Evolutionary conservation across 371 early-diverging fungal species (phyloP).

Genomic region (Gilbertella persicaria): DNA sequence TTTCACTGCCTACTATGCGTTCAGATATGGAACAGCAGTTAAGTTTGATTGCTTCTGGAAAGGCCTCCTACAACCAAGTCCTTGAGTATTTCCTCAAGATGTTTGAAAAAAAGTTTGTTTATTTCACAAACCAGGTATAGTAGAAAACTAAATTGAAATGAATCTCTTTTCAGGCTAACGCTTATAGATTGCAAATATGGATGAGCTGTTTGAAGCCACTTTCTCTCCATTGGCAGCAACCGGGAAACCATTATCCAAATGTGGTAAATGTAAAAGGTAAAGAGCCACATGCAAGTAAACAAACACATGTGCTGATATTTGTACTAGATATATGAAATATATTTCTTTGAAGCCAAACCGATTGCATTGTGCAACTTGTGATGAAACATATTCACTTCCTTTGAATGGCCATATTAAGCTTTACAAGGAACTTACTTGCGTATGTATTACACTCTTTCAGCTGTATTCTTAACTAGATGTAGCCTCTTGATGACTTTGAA

Average conservation of each 20-base stretch:
- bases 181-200: constrained; percentile 49
- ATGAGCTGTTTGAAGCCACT: constrained; percentile 58
- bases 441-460: constrained; percentile 22
- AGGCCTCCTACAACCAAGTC: constrained; percentile 42
- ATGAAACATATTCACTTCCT: constrained; percentile 58
- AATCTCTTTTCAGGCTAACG: not conserved
- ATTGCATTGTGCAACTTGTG: constrained; percentile 53
- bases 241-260: constrained; percentile 52
- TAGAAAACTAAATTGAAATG: not conserved
- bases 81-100: constrained; percentile 44
- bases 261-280: constrained; percentile 57
- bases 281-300: not conserved
- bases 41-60: constrained; percentile 49
- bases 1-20: constrained; percentile 55
- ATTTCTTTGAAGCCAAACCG: constrained; percentile 51
- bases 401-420: constrained; percentile 55
- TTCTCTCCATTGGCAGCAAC: constrained; percentile 54
- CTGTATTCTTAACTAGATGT: not conserved
- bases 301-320: not conserved
- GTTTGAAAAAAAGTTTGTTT: constrained; percentile 51
- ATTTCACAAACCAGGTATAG: constrained; percentile 45
- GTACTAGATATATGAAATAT: constrained; percentile 49
- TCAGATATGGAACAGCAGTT: constrained; percentile 57
- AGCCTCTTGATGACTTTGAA: constrained; percentile 58
- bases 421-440: constrained; percentile 52